Base-by-base conservation (phyloP, 1,284 basidiomycete species). In the Trichosporon sp. region DNA sequence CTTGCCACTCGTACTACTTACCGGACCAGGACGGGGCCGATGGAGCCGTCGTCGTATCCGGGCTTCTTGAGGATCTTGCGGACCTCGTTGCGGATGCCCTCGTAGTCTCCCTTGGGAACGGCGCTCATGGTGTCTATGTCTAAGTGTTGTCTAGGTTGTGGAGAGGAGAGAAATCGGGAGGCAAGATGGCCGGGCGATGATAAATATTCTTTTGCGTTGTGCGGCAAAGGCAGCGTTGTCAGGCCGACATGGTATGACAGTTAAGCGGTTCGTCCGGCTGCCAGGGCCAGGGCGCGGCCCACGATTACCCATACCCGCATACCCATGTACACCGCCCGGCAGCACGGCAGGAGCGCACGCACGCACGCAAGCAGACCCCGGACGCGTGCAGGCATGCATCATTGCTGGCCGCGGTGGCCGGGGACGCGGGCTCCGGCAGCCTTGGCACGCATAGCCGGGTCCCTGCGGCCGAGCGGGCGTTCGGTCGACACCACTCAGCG, bases 41-140 rank as follows among this genome's bases (percentile, higher is more conserved):
- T 77, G 9, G 78, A 80, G 15, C 82, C 82, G 76, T 83, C 82
- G 72, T 83, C 83, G 71, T 83, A 84, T 38, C 78, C 80, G 3
- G 80, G 81, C 70, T 80, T 80, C 68, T 82, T 80, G 64, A 84
- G 67, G 27, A 82, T 75, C 69, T 81, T 80, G 64, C 73, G 74
- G 51, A 84, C 76, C 73, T 83, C 78, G 62, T 76, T 75, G 64
- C 77, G 71, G 71, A 84, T 76, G 18, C 76, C 81, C 29, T 60
- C 29, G 56, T 60, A 60, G 29, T 60, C 56, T 32, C 56, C 56
- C 56, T 60, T 60, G 23, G 56, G 56, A 60, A 60, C 56, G 29
- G 56, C 56, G 56, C 56, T 60, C 56, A 60, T 60, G 15, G 27
- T 60, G 21, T 21, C 8, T 11, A 27, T 53, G 53, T 58, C 53